These are phyloP conservation scores for Boletellus ananas DNA, from an alignment of 768 basidiomycete species.

Conservation along the genomic window DNA sequence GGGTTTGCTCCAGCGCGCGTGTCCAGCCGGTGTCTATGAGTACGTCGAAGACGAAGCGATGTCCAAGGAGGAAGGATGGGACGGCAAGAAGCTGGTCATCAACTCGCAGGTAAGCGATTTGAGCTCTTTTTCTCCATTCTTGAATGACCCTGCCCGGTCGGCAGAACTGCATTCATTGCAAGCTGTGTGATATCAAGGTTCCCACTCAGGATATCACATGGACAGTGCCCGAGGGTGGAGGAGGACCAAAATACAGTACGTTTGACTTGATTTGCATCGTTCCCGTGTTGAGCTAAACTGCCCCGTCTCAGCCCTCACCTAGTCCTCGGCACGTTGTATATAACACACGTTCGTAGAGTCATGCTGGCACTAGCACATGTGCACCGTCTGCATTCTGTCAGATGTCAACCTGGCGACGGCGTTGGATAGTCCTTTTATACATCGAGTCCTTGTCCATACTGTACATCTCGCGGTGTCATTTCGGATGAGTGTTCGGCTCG, in stretches of 20 bases:
- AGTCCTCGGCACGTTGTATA: neutral
- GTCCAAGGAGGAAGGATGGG: slow-evolving; percentile 55
- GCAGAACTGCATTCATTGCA: slow-evolving; percentile 92
- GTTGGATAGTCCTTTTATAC: no score
- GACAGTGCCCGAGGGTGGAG: slow-evolving; percentile 95
- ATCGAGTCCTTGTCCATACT: no score
- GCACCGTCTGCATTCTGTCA: no score
- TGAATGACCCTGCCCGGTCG: neutral
- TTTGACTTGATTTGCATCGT: neutral
- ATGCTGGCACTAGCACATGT: no score
- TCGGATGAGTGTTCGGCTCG: no score
- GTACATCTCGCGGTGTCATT: no score
- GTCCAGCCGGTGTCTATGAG: slow-evolving; percentile 96
- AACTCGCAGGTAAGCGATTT: slow-evolving; percentile 80
- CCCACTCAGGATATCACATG: slow-evolving; percentile 97
- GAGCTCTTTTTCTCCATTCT: neutral
- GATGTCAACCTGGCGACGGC: no score
- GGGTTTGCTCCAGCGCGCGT: slow-evolving; percentile 82
- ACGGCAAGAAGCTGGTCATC: slow-evolving; percentile 87
- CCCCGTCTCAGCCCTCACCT: slow-evolving; percentile 16
- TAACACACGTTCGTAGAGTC: neutral
- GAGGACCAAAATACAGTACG: slow-evolving; percentile 92
- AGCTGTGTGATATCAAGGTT: slow-evolving; percentile 93
- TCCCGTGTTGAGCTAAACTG: neutral
- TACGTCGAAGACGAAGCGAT: slow-evolving; percentile 73